Evolutionary conservation across 2,329 filamentous ascomycete species (phyloP), one percentile per base, ranked within the genome.

Genomic region (Stromatinia cepivora): DNA sequence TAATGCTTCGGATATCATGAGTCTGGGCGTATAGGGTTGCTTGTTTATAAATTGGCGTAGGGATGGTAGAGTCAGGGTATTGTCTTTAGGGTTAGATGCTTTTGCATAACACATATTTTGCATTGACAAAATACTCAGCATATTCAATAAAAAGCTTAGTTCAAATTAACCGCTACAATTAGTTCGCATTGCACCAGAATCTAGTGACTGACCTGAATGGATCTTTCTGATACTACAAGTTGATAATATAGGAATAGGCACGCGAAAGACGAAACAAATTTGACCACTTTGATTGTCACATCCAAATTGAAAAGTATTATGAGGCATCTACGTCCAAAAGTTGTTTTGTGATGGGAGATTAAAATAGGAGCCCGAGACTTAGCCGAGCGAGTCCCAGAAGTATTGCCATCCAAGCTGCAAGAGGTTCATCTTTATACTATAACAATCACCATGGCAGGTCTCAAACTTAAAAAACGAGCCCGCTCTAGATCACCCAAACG

Each of bases 1-100:
- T 70, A 70, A 70, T 70, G 69, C 69, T 69, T 58, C 66, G 48
- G 58, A 70, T 69, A 62, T 68, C 58, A 62, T 53, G 58, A 62
- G 58, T 69, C 58, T 65, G 59, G 69, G 69, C 69, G 69, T 70
- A 62, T 68, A 57, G 57, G 66, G 57, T 68, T 66, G 52, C 15
- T 66, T 69, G 53, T 66, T 69, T 58, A 66, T 69, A 58, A 39
- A 50, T 56, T 66, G 67, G 67, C 50, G 67, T 64, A 63, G 66
- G 66, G 67, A 58, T 50, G 61, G 67, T 50, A 46, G 17, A 58
- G 52, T 66, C 54, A 66, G 61, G 67, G 61, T 69, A 69, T 69
- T 68, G 58, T 54, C 63, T 61, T 66, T 58, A 45, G 52, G 67
- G 36, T 69, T 66, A 69, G 42, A 69, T 69, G 67, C 67, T 69